These are phyloP conservation scores for Tricholoma saponaceum DNA, from an alignment of 768 basidiomycete genomes.

Conservation along the genomic window DNA sequence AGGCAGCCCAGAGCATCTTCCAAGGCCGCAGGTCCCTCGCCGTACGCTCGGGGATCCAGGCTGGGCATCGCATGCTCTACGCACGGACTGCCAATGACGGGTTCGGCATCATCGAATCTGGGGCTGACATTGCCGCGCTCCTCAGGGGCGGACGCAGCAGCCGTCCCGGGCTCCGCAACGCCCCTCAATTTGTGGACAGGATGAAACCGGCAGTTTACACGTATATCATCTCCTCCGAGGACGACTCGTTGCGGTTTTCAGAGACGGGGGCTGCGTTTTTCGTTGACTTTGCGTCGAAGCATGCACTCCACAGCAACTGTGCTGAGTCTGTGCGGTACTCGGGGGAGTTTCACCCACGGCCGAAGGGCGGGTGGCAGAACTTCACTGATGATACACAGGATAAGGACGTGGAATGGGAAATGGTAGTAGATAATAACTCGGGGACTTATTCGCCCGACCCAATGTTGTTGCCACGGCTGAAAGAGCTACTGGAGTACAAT, in stretches of 20 bases:
- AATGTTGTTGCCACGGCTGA: constrained; percentile 53
- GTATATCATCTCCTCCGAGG: constrained; percentile 74
- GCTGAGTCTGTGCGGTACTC: constrained; percentile 61
- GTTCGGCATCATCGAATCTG: constrained; percentile 53
- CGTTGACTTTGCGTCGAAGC: constrained; percentile 83
- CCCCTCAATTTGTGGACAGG: constrained; percentile 29
- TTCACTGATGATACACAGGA: constrained; percentile 56
- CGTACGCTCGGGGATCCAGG: constrained; percentile 65
- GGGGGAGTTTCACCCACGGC: constrained; percentile 79
- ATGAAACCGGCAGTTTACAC: constrained; percentile 85
- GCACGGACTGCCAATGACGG: constrained; percentile 59
- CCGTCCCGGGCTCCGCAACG: constrained; percentile 5
- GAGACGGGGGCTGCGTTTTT: constrained; percentile 87
- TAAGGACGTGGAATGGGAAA: constrained; percentile 64
- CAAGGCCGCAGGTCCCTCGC: constrained; percentile 57
- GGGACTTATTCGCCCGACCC: constrained; percentile 82
- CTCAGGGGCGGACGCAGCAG: constrained; percentile 40
- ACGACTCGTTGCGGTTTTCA: constrained; percentile 76
- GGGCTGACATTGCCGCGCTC: constrained; percentile 46
- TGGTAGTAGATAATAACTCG: constrained; percentile 83
- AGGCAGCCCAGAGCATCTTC: constrained; percentile 71
- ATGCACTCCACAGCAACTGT: constrained; percentile 80
- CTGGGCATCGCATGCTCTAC: constrained; percentile 72
- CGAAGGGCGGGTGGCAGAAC: constrained; percentile 60
- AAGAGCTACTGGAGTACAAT: constrained; percentile 65